Evolutionary conservation across 2,329 filamentous ascomycete genomes (phyloP).

Genomic region (Rutstroemia sp.): DNA sequence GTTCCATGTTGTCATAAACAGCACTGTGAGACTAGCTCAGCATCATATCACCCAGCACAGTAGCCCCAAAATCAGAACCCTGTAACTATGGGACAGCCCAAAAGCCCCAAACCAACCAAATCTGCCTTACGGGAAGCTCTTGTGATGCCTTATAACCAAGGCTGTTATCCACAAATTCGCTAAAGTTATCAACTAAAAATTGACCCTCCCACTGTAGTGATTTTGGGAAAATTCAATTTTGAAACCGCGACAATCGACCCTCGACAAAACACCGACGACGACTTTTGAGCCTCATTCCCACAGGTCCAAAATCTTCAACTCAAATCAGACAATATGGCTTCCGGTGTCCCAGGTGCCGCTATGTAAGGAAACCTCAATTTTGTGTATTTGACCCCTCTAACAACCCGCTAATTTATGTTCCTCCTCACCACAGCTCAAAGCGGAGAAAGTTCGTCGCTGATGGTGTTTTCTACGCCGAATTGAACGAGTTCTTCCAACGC

Average conservation of each 20-base stretch:
- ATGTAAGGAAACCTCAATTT: constrained; percentile 26
- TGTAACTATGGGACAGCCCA: too few species aligned
- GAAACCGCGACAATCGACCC: constrained; percentile 8
- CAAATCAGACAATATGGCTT: constrained; percentile 32
- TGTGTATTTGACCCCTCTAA: neutral
- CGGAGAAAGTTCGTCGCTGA: constrained; percentile 92
- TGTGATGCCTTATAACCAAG: neutral
- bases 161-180: neutral
- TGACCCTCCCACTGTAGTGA: constrained; percentile 5
- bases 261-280: constrained; percentile 21
- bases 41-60: too few species aligned
- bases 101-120: neutral
- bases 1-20: neutral
- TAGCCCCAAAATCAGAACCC: too few species aligned
- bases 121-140: neutral
- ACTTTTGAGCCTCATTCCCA: constrained; percentile 18
- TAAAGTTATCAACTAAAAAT: constrained; percentile 5
- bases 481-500: constrained; percentile 99
- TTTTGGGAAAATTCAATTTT: constrained; percentile 2
- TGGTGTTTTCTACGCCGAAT: constrained; percentile 99
- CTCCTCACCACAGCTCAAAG: constrained; percentile 61
- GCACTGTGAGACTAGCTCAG: neutral
- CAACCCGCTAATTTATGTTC: neutral
- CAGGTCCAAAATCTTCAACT: constrained; percentile 24
- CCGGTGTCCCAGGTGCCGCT: constrained; percentile 31